Evolutionary conservation across 2,329 filamentous ascomycete genomes (phyloP), one percentile per base, ranked within the genome.

Genomic region (Sclerotinia trifoliorum): DNA sequence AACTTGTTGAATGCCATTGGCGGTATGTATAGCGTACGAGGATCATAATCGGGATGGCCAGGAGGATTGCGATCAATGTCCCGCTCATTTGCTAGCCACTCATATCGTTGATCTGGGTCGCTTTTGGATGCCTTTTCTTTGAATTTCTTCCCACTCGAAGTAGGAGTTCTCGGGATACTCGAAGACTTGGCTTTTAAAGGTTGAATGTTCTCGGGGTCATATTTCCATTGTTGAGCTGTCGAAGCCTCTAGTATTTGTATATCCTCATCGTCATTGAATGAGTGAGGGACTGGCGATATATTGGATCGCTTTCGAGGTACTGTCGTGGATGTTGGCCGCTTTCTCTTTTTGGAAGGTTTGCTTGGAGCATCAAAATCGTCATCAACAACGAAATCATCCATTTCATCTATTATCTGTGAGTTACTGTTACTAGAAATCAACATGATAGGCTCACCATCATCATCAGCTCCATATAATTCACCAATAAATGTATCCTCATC

Each of bases 1-100:
- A 99, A 97, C 35, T 91, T 89, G 42, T 81, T 81, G 88, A 90
- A 96, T 0, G 93, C 92, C 46, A 83, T 77, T 0, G 92, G 91
- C 0, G 95, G 95, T 46, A 99, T 90, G 78, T 90, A 97, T n/a
- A 99, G 85, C 0, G 93, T 96, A 26, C 92, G 86, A 11, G 93
- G 92, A 75, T 99, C 94, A 74, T 94, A 97, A 68, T 99, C 94
- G 0, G 94, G 90, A 78, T 97, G 88, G 13, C 86, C 89, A 0
- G 87, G 86, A 0, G 89, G 85, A 75, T 96, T 89, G 65, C 89
- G 88, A 75, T 98, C 93, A 61, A 93, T 92, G 78, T 99, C 95
- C 73, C 85, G 83, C 68, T 95, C 85, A 70, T 94, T 90, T 63
- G 93, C 94, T 66, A 99, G 85, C 95, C 95, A 99, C 17, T 91